Conservation (phyloP, 2,329 filamentous ascomycete genomes). For the Ilyonectria mors-panacis region DNA sequence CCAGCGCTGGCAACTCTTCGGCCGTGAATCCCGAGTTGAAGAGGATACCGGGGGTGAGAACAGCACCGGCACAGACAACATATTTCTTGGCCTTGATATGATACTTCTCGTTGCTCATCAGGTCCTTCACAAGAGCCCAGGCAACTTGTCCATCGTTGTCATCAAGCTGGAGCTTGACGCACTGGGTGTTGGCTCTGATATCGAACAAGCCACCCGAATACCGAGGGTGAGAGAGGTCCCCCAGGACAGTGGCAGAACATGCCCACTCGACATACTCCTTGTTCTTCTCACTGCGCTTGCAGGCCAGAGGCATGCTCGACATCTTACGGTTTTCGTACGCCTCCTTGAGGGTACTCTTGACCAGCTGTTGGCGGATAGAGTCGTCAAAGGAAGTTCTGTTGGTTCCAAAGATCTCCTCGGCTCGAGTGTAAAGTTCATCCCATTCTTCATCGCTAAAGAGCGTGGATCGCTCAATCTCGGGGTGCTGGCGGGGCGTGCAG, state of each 20-base stretch:
- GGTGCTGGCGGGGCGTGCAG: conserved; percentile 19
- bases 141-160: neutral
- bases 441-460: conserved; percentile 14
- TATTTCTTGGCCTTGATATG: conserved; percentile 17
- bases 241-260: conserved; percentile 13
- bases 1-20: neutral
- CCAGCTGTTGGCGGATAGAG: conserved; percentile 18
- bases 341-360: neutral
- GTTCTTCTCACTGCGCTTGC: conserved; percentile 7
- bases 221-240: neutral
- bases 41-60: conserved; percentile 18
- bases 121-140: neutral
- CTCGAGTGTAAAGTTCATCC: conserved; percentile 4
- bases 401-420: neutral
- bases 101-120: neutral
- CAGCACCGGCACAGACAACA: conserved; percentile 16
- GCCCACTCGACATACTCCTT: conserved; percentile 10
- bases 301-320: conserved; percentile 14
- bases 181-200: conserved; percentile 18
- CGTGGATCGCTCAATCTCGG: conserved; percentile 5
- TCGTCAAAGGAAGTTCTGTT: conserved; percentile 14
- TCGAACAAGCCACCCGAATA: neutral
- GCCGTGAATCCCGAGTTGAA: conserved; percentile 3
- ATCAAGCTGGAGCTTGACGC: neutral
- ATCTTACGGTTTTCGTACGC: neutral